Base-by-base conservation (phyloP, 495 filamentous ascomycete genomes). In the Talaromyces thailandensis region DNA sequence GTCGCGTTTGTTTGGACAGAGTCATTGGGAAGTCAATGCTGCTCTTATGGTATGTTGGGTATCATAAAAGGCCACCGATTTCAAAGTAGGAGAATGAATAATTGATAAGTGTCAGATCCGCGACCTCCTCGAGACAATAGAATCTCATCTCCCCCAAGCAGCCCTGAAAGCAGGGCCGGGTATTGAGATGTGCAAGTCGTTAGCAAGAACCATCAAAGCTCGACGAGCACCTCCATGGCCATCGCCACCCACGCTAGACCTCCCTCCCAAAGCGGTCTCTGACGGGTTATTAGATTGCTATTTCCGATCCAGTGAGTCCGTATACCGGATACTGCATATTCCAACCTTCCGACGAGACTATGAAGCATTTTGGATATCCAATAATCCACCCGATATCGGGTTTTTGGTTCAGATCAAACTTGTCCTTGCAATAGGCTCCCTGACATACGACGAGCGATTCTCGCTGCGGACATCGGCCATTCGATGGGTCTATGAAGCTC, bases 1-100 rank as follows among this genome's bases (percentile, higher is more conserved):
- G 68, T 74, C 72, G 0, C 75, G 83, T 0, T 50, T 81, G 4
- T 82, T 84, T 65, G 84, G 83, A 0, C 81, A 81, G 58, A 84
- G 79, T 58, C 81, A 83, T 64, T 82, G 81, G 82, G 78, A 26
- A 7, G 35, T 82, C 62, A 79, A 73, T 62, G 73, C 71, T 0
- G 48, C 64, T 16, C 55, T 65, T 18, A 55, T 77, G 53, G 81
- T 83, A 73, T 60, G 73, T 48, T 48, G 4, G 18, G 18, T 18
- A 35, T 35, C 32, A 35, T 35, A n/a, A n/a, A n/a, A n/a, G n/a
- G n/a, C 11, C 32, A 12, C 11, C 32, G 2, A 4, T 16, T 40
- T 16, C 3, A 14, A 40, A 16, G 35, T 6, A 40, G 9, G 16
- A 21, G 16, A 14, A 45, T 18, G 9, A 6, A 45, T 8, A 37